phyloP scores from a whole-genome alignment of 768 basidiomycete species.

The Kondoa malvinella region DNA sequence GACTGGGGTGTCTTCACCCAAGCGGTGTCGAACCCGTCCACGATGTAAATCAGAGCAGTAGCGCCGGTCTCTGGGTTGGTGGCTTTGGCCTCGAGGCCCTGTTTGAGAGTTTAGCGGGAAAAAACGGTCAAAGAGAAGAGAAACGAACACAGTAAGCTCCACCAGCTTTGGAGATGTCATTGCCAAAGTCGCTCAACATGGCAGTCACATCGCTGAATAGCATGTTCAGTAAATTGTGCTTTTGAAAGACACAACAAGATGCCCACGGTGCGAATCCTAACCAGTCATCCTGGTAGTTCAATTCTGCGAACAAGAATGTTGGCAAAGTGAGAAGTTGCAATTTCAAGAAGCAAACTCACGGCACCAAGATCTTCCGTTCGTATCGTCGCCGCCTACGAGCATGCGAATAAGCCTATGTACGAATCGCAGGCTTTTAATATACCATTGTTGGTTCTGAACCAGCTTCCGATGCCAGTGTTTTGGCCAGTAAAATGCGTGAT shows the following conservation, averaged over 20 bases:
- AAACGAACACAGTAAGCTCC: neutral
- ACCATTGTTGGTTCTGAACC: no score
- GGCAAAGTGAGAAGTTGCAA: no score
- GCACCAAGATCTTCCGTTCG: constrained; percentile 7
- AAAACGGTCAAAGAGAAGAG: neutral
- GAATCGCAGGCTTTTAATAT: no score
- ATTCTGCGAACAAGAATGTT: neutral
- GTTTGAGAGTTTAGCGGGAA: neutral
- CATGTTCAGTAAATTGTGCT: neutral
- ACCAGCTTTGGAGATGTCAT: neutral
- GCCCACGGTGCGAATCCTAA: constrained; percentile 1
- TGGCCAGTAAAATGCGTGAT: neutral
- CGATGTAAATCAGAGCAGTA: constrained; percentile 5
- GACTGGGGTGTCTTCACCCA: constrained; percentile 1
- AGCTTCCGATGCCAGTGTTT: neutral
- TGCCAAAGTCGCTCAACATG: constrained; percentile 3
- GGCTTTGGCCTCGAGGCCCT: constrained; percentile 3
- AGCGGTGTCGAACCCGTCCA: neutral
- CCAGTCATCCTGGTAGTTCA: neutral
- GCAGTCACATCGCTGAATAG: neutral
- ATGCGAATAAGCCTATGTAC: no score
- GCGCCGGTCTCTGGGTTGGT: constrained; percentile 2
- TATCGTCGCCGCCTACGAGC: neutral
- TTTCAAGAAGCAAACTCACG: no score
- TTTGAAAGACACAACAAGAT: neutral